phyloP scores from a whole-genome alignment of 192 early-diverging fungal species.

The Mortierella claussenii region DNA sequence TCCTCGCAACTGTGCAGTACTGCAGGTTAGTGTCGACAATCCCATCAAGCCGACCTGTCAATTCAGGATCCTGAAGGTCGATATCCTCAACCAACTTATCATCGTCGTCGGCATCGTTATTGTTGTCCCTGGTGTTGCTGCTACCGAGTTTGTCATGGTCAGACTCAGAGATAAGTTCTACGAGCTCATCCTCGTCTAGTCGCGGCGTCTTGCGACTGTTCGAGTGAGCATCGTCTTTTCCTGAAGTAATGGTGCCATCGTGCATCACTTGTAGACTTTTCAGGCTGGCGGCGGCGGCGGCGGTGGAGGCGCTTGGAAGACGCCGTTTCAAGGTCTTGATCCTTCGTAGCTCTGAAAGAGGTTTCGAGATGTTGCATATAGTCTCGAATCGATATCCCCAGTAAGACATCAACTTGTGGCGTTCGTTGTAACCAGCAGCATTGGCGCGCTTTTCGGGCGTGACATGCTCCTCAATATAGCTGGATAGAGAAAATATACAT shows the following conservation, averaged over 20 bases:
- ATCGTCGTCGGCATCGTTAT: background rate
- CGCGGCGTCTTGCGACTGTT: background rate
- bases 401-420: slow-evolving; percentile 79
- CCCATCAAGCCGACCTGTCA: slow-evolving; percentile 53
- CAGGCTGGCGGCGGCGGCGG: background rate
- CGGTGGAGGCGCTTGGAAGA: too few relatives aligned
- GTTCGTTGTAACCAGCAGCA: slow-evolving; percentile 54
- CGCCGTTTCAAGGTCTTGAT: slow-evolving; percentile 20
- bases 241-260: background rate
- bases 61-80: slow-evolving; percentile 50
- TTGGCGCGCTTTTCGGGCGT: slow-evolving; percentile 52
- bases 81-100: slow-evolving; percentile 16
- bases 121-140: background rate
- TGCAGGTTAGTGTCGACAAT: slow-evolving; percentile 86
- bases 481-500: slow-evolving; percentile 8
- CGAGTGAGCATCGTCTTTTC: background rate
- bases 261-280: too few relatives aligned
- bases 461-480: slow-evolving; percentile 85
- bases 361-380: slow-evolving; percentile 70
- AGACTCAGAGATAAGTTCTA: background rate
- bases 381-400: slow-evolving; percentile 94
- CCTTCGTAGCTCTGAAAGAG: slow-evolving; percentile 56
- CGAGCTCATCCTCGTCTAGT: background rate
- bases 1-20: slow-evolving; percentile 89
- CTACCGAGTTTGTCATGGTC: background rate